Conservation (phyloP, 805 yeast genomes). For the Candida jianshihensis region DNA sequence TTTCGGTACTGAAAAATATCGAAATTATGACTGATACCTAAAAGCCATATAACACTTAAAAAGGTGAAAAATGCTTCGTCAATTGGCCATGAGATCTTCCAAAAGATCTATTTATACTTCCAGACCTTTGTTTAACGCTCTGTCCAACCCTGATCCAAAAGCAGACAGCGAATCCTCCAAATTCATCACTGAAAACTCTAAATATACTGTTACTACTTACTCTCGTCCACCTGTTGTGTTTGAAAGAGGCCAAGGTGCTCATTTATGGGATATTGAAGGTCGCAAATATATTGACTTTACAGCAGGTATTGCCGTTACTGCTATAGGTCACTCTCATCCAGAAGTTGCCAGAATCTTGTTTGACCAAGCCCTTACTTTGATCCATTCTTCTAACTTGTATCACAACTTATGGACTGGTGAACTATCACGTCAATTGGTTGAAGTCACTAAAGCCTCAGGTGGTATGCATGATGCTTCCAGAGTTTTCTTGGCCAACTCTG, state of each 20-base stretch:
- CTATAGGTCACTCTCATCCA: slow-evolving; percentile 80
- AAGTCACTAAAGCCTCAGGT: slow-evolving; percentile 59
- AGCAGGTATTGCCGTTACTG: slow-evolving; percentile 97
- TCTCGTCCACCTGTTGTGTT: slow-evolving; percentile 73
- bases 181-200: slow-evolving; percentile 28
- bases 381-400: slow-evolving; percentile 83
- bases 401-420: slow-evolving; percentile 81
- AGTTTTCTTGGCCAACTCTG: slow-evolving; percentile 67
- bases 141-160: slow-evolving; percentile 11
- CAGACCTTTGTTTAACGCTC: slow-evolving; percentile 1
- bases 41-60: neutral
- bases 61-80: slow-evolving; percentile 2
- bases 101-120: slow-evolving; percentile 8
- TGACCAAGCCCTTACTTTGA: slow-evolving; percentile 65
- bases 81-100: neutral
- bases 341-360: slow-evolving; percentile 62
- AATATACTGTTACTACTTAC: slow-evolving; percentile 67
- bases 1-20: neutral
- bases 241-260: slow-evolving; percentile 76
- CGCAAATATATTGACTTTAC: slow-evolving; percentile 81
- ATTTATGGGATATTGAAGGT: slow-evolving; percentile 73
- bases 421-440: slow-evolving; percentile 63
- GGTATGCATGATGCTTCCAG: slow-evolving; percentile 78
- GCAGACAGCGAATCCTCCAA: slow-evolving; percentile 25
- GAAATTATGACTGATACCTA: neutral